These are phyloP conservation scores for Rossbeevera mucosa DNA, from an alignment of 768 basidiomycete genomes.

Conservation along the genomic window DNA sequence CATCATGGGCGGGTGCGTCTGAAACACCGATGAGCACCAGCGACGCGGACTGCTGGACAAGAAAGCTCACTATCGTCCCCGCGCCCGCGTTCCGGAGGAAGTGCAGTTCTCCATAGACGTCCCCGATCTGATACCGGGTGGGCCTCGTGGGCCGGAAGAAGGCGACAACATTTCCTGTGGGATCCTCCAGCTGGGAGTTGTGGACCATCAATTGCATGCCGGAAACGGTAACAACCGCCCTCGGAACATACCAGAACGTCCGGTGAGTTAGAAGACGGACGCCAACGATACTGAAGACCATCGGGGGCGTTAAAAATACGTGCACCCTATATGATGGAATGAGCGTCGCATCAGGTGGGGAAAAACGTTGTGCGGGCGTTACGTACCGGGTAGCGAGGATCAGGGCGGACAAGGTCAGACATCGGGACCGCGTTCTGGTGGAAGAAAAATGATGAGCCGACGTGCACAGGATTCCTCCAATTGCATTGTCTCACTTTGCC, in stretches of 20 bases:
- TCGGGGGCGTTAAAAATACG: constrained; percentile 81
- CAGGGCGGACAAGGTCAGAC: constrained; percentile 75
- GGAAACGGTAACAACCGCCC: constrained; percentile 1
- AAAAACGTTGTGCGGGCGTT: constrained; percentile 7
- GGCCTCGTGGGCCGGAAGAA: constrained; percentile 75
- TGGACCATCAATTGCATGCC: constrained; percentile 5
- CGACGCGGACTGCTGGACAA: constrained; percentile 19
- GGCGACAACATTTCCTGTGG: constrained; percentile 63
- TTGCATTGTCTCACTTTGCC: constrained; percentile 57
- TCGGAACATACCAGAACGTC: constrained; percentile 54
- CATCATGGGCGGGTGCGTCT: constrained; percentile 90
- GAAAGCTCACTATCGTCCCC: constrained; percentile 65
- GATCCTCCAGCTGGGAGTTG: constrained; percentile 61
- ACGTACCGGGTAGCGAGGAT: constrained; percentile 58
- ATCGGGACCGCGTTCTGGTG: constrained; percentile 70
- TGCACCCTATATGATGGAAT: constrained; percentile 41
- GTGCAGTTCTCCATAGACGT: constrained; percentile 82
- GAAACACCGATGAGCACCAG: constrained; percentile 21
- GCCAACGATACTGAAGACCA: constrained; percentile 76
- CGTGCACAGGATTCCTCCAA: constrained; percentile 11
- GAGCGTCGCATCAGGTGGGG: constrained; percentile 6
- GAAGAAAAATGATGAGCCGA: constrained; percentile 21
- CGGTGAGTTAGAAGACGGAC: constrained; percentile 53
- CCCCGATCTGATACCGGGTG: constrained; percentile 79
- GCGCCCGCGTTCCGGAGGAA: constrained; percentile 75